Base-by-base conservation (phyloP, 2,329 filamentous ascomycete species). In the Fusarium mundagurra region DNA sequence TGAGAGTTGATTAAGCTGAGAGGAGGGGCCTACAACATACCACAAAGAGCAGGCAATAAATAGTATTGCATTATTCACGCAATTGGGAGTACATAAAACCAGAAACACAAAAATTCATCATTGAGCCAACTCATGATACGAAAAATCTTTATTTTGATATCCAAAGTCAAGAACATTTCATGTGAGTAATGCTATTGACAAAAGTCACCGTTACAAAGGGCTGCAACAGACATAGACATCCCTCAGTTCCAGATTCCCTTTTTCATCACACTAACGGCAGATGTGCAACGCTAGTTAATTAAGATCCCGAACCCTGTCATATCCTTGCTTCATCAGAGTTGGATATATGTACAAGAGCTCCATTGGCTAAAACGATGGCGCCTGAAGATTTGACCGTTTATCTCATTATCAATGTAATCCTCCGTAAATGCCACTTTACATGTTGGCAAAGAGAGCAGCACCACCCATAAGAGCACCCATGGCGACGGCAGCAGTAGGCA, bases 401-500 rank as follows among this genome's bases (percentile, higher is more conserved):
- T 43, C 67, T 70, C 61, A 69, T 75, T 64, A 36, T 24, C 63
- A 36, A 24, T 44, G 29, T 29, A 5, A n/a, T 69, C 20, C 24
- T 57, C 18, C 27, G 50, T 24, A 31, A 47, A 34, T 38, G 20
- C 44, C 31, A 20, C 50, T 75, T 82, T 85, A 87, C 76, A 87
- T 64, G 81, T 86, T 86, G 76, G 79, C 82, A 54, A 86, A 72
- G 58, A 86, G 65, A 58, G 84, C 86, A 7, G 84, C 85, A 74
- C 85, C 86, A 31, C 85, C 86, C 55, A 87, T 79, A 66, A 88
- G 80, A 31, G 85, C 86, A 38, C 85, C 85, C 53, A 88, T 78
- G 27, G 83, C 85, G 47, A 87, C 73, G 34, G 82, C 85, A 34
- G 81, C 86, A 22, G 85, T 86, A 70, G 81, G 82, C 63, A 78